Evolutionary conservation across 2,329 filamentous ascomycete species (phyloP), one percentile per base, ranked within the genome.

Genomic region (Venturia asperata): DNA sequence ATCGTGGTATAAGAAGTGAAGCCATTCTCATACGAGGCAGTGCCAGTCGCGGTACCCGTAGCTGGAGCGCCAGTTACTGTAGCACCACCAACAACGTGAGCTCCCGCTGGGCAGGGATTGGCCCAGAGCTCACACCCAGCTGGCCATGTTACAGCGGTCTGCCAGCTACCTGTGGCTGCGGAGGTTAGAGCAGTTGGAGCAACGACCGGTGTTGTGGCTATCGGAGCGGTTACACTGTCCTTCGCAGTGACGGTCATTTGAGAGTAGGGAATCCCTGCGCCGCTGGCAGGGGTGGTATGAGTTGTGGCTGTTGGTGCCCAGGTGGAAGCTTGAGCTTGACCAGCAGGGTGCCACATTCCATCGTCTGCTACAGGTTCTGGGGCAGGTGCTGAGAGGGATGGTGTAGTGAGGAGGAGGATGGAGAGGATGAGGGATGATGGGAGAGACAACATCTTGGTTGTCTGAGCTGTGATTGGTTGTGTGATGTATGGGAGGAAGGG

Each of bases 1-100:
- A 77, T 65, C 37, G 78, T 78, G 30, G 79, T 74, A 73, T 75
- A 81, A 17, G 42, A 52, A 30, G 64, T 66, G 60, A 66, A 66
- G 30, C 42, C 64, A 61, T 66, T 66, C 21, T 58, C 58, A 43
- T 63, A 66, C 17, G 37, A 11, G 30, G 63, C 47, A 17, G 42
- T 55, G 15, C 17, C 34, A 43, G 34, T 61, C 1, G 37, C 27
- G 15, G 55, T 58, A 41, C 55, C 24, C 7, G 55, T 58, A 13
- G 24, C 49, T 3, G 52, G 24, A 45, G 37, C 27, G n/a, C 49
- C 41, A 47, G 45, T 21, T 24, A 24, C 45, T 24, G 45, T 47
- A 7, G n/a, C 45, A 27, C 63, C 64, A 21, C 65, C 65, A 45
- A 19, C 39, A 37, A 61, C 30, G 27, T 39, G 21, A 30, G 65